Evolutionary conservation across 805 yeast genomes (phyloP).

Genomic region (Candida koratica): DNA sequence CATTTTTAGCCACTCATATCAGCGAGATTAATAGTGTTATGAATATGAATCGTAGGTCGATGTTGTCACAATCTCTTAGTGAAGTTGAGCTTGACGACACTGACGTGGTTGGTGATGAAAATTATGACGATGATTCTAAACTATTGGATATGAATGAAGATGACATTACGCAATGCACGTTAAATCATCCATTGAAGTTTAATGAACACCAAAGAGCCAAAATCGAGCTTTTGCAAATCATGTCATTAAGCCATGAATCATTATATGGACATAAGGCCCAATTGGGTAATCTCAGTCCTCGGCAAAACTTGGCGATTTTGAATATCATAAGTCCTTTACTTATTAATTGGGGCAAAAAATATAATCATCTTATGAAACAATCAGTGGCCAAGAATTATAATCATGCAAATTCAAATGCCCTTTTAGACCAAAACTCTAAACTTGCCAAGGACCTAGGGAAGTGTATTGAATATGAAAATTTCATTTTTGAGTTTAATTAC

Average conservation of each 20-base stretch:
- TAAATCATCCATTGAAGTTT: conserved; percentile 44
- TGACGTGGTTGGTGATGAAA: conserved; percentile 30
- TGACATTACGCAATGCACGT: conserved; percentile 23
- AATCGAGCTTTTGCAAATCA: conserved; percentile 71
- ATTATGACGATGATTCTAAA: conserved; percentile 22
- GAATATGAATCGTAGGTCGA: conserved; percentile 74
- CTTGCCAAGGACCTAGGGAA: conserved; percentile 34
- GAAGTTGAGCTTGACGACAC: conserved; percentile 58
- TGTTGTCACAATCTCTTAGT: conserved; percentile 66
- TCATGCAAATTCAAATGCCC: conserved; percentile 16
- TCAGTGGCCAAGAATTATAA: conserved; percentile 36
- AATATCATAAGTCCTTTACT: conserved; percentile 72
- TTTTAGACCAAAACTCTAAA: conserved; percentile 31
- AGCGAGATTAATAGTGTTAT: conserved; percentile 81
- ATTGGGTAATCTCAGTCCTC: conserved; percentile 47
- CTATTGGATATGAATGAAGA: conserved; percentile 33
- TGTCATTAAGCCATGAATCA: conserved; percentile 79
- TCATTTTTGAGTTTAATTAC: conserved; percentile 80
- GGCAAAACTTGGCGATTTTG: conserved; percentile 67
- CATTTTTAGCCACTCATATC: conserved; percentile 78
- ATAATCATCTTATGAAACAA: conserved; percentile 51
- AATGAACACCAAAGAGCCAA: conserved; percentile 68
- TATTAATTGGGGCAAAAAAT: conserved; percentile 71
- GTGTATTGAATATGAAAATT: conserved; percentile 60
- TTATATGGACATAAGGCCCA: conserved; percentile 66